Evolutionary conservation across 2,329 filamentous ascomycete genomes (phyloP).

Genomic region (Epichloe aotearoae): DNA sequence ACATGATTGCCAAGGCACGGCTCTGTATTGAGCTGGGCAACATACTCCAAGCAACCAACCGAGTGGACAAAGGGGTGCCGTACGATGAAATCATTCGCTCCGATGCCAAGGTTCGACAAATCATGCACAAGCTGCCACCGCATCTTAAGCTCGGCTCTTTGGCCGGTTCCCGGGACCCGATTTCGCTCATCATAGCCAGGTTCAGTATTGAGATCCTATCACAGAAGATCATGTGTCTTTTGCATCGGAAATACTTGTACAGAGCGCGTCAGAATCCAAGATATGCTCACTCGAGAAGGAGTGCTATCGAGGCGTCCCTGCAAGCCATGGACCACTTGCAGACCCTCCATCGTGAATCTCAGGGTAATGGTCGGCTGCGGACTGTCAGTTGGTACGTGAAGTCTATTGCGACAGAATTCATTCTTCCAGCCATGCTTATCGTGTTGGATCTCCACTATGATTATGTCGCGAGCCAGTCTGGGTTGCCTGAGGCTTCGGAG

Average conservation of each 20-base stretch:
- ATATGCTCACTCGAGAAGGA: slow-evolving; percentile 71
- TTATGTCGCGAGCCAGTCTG: slow-evolving; percentile 31
- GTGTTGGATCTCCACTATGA: slow-evolving; percentile 70
- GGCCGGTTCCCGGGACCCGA: slow-evolving; percentile 64
- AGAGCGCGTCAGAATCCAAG: slow-evolving; percentile 64
- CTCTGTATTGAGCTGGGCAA: slow-evolving; percentile 56
- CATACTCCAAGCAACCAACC: slow-evolving; percentile 55
- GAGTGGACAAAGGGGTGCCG: slow-evolving; percentile 38
- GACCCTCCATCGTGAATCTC: slow-evolving; percentile 61
- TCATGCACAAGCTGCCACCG: slow-evolving; percentile 58
- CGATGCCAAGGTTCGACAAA: slow-evolving; percentile 46
- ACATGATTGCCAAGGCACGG: slow-evolving; percentile 62
- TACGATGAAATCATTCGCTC: slow-evolving; percentile 54
- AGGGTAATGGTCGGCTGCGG: slow-evolving; percentile 56
- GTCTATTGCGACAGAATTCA: slow-evolving; percentile 71
- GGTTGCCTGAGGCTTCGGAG: slow-evolving; percentile 26
- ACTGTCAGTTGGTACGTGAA: slow-evolving; percentile 68
- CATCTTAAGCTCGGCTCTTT: slow-evolving; percentile 65
- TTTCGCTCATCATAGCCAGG: slow-evolving; percentile 74
- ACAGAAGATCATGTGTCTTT: slow-evolving; percentile 75
- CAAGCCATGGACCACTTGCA: slow-evolving; percentile 66
- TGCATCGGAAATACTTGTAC: slow-evolving; percentile 80
- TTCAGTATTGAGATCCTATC: slow-evolving; percentile 77
- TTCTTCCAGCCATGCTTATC: slow-evolving; percentile 74
- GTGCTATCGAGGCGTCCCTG: slow-evolving; percentile 77